Percentiles rank a stretch among this genome's conserved stretches.
These are phyloP conservation scores for Plasmodium adleri DNA, from an alignment of 169 alveolate genomes.

Conservation along the genomic window DNA sequence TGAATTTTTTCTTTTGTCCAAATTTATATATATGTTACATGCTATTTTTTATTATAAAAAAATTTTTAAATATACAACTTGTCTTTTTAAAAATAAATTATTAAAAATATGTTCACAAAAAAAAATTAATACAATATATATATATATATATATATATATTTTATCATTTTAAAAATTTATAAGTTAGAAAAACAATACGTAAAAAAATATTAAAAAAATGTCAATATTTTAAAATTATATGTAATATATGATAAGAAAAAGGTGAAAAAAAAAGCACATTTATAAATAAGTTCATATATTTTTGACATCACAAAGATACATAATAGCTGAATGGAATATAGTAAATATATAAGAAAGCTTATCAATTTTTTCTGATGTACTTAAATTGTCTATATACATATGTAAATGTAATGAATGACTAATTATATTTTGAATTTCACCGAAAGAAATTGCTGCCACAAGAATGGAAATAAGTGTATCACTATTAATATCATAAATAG, in stretches of 20 bases:
- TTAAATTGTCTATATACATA: conserved; percentile 75
- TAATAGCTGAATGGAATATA: conserved; percentile 71
- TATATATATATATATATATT: too few species aligned
- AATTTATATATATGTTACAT: too few species aligned
- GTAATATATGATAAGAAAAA: not conserved
- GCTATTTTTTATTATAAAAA: too few species aligned
- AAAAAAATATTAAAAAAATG: conserved; percentile 4
- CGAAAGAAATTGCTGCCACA: conserved; percentile 61
- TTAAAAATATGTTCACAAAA: too few species aligned
- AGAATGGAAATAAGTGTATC: conserved; percentile 58
- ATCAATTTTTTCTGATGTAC: conserved; percentile 68
- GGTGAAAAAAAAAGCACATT: not conserved
- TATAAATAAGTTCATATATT: conserved; percentile 11
- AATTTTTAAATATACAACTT: too few species aligned
- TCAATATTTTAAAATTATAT: not conserved
- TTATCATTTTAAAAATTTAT: too few species aligned
- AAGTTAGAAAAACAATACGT: too few species aligned
- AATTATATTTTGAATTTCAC: conserved; percentile 54
- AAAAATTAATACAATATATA: too few species aligned
- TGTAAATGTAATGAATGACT: conserved; percentile 75
- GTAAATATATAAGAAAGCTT: conserved; percentile 73
- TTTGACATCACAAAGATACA: conserved; percentile 73
- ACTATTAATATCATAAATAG: conserved; percentile 62
- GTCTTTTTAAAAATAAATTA: too few species aligned
- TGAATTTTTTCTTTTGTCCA: too few species aligned